Evolutionary conservation across 352 stramenopile genomes (phyloP).

Genomic region (Phytopythium ostracodes): DNA sequence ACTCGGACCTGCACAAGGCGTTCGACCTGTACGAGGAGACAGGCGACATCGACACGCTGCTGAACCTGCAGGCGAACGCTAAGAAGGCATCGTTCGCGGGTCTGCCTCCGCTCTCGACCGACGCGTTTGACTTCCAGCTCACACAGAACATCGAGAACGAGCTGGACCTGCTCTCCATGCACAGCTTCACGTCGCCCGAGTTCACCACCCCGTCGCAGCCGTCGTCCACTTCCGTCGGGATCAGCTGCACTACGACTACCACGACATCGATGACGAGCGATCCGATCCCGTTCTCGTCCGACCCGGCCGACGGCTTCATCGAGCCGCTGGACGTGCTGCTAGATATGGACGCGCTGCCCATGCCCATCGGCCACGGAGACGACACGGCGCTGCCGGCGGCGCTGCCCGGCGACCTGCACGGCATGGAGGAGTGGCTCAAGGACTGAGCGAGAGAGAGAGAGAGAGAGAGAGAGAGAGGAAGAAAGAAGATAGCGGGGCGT

Average conservation of each 20-base stretch:
- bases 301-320: constrained; percentile 28
- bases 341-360: constrained; percentile 53
- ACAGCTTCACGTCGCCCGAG: constrained; percentile 35
- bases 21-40: constrained; percentile 83
- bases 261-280: constrained; percentile 15
- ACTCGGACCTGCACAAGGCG: constrained; percentile 61
- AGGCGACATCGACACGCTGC: constrained; percentile 63
- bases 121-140: constrained; percentile 71
- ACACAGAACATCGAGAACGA: constrained; percentile 81
- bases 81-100: constrained; percentile 57
- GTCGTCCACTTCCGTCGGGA: constrained; percentile 8
- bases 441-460: constrained; percentile 42
- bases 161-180: constrained; percentile 71
- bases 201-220: constrained; percentile 14
- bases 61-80: constrained; percentile 57
- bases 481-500: no score
- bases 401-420: constrained; percentile 64
- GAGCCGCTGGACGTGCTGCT: constrained; percentile 56
- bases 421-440: constrained; percentile 79
- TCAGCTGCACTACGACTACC: constrained; percentile 4
- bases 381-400: constrained; percentile 37
- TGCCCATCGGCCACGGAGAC: constrained; percentile 64
- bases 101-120: constrained; percentile 50
- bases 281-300: constrained; percentile 36
- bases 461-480: no score